Evolutionary conservation across 768 basidiomycete genomes (phyloP), one percentile per base, ranked within the genome.

Genomic region (Amanita muscaria): DNA sequence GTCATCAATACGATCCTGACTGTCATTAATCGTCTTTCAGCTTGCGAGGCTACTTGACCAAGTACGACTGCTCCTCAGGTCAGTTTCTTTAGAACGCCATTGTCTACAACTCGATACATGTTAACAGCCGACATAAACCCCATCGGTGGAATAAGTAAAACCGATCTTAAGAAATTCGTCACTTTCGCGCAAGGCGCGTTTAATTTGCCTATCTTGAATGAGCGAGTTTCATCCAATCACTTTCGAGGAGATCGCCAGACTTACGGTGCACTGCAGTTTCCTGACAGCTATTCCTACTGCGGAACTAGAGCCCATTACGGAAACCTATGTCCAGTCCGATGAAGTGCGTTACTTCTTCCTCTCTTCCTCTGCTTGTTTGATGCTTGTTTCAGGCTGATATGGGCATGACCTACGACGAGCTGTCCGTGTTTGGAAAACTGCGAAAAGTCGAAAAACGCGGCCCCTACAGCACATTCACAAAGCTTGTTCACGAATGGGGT

Each of bases 391-490:
- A 90, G 89, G 90, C 77, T 14, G 94, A 98, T 56, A 98, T 98
- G 94, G 94, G 94, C 7, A 98, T 98, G 96, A 96, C 94, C 0
- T 98, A 97, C 57, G 87, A 97, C 53, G 96, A 98, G 53, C 72
- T 99, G 15, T 93, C 90, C 9, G 78, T 90, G 15, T 94, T 92
- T 53, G 96, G 94, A 19, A 73, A 93, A 22, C 72, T 99, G 19
- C 79, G 96, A 42, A 98, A 99, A 64, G 77, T 94, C 31, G 92
- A 96, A 56, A 98, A 98, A 66, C 92, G 90, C 59, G 96, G 96
- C 2, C 94, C 96, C 2, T 98, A 93, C 64, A 88, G 88, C 69
- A 97, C 85, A 70, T 99, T 94, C 59, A 93, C 89, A 25, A 97
- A 97, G 65, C 72, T 99, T 32, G 72, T 91, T 1, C 85, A 90